Evolutionary conservation across 768 basidiomycete genomes (phyloP).

Genomic region (Artomyces pyxidatus): DNA sequence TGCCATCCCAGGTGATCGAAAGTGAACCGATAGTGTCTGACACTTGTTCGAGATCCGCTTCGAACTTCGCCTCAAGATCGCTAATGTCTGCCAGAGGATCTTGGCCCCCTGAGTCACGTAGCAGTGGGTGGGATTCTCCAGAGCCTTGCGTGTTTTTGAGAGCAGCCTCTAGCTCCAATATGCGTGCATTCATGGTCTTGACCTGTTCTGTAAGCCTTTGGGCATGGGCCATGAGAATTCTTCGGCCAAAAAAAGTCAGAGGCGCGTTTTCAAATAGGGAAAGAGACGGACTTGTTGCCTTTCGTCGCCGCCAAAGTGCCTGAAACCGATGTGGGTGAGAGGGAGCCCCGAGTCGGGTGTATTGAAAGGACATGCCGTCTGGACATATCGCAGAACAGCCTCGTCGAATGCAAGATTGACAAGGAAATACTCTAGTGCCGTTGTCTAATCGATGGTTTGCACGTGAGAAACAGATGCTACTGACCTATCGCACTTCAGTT

Average conservation of each 20-base stretch:
- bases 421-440: conserved; percentile 38
- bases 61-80: conserved; percentile 1
- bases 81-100: neutral
- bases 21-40: conserved; percentile 40
- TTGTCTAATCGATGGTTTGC: neutral
- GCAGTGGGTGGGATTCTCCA: neutral
- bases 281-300: conserved; percentile 41
- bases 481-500: conserved; percentile 46
- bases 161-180: conserved; percentile 39
- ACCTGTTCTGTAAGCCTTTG: conserved; percentile 41
- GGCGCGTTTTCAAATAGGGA: neutral
- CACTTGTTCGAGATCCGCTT: conserved; percentile 22
- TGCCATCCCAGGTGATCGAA: conserved; percentile 40
- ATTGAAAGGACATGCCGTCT: conserved; percentile 27
- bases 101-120: neutral
- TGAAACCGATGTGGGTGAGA: conserved; percentile 1
- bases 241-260: conserved; percentile 16
- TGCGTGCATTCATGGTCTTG: conserved; percentile 31
- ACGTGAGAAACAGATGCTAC: conserved; percentile 10
- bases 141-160: conserved; percentile 25
- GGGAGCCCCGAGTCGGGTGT: neutral
- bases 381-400: conserved; percentile 48
- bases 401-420: conserved; percentile 46
- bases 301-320: conserved; percentile 47
- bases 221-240: conserved; percentile 44